Base-by-base conservation (phyloP, 1,284 basidiomycete genomes). In the Malassezia arunalokei region DNA sequence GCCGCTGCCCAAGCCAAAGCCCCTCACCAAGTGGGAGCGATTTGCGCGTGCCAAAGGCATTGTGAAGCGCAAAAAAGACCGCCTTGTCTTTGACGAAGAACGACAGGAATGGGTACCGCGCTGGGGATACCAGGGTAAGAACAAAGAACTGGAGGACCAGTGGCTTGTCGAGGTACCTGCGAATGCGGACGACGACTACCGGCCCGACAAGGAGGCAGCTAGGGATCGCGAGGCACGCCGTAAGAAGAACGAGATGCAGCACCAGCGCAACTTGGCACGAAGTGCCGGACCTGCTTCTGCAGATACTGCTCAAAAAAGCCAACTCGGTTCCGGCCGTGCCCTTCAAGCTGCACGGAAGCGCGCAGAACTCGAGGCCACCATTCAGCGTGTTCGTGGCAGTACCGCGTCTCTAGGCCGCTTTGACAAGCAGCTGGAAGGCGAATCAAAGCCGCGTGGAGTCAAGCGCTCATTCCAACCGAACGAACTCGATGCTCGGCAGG, bases 11-110 rank as follows among this genome's bases (percentile, higher is more conserved):
- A 91, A 90, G 70, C 84, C 86, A 4, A 94, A 92, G 76, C 84
- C 86, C 4, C 81, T 81, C 43, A 96, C 92, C 12, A 98, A 95
- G 75, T 98, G 94, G 94, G 87, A 96, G 77, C 80, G 82, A 57
- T 98, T 96, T 68, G 92, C 92, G 12, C 83, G 83, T 51, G 83
- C 86, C 40, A 96, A 95, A 77, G 94, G 94, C 30, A 98, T 98
- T 65, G 81, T 82, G 63, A 83, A 78, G 70, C 57, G 63, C 7
- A 82, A 79, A 60, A 81, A 81, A 54, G 88, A 95, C 39, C 85
- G 81, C 76, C 83, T 84, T 71, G 81, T 84, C 7, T 99, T 87
- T 83, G 91, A 99, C 75, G 92, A 96, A 64, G 89, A 91, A 73
- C 81, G 80, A 64, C 86, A 92, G 75, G 86, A 87, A 38, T 98